Evolutionary conservation across 1,139 yeast species (phyloP).

Genomic region (Zygosaccharomyces sapae): DNA sequence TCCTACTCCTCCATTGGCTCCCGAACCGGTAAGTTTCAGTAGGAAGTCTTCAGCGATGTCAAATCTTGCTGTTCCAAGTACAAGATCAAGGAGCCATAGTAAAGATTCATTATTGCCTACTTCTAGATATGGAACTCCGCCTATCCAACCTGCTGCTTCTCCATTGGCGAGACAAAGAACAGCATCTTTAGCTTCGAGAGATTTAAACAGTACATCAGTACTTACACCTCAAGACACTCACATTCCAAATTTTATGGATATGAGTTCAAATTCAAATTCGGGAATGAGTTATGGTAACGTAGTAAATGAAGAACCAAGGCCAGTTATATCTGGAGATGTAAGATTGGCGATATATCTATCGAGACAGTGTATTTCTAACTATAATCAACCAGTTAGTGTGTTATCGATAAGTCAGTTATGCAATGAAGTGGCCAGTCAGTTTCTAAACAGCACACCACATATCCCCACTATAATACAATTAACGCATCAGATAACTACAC

Average conservation of each 20-base stretch:
- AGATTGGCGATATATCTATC: conserved; percentile 14
- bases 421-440: conserved; percentile 12
- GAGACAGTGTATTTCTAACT: conserved; percentile 12
- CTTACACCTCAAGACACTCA: neutral
- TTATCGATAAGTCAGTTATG: conserved; percentile 11
- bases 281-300: neutral
- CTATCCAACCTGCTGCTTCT: neutral
- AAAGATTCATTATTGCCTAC: neutral
- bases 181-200: neutral
- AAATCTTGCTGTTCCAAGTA: neutral
- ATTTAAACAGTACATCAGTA: neutral
- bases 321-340: conserved; percentile 10
- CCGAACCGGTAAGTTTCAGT: neutral
- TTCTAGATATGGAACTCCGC: neutral
- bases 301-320: neutral
- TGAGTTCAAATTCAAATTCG: neutral
- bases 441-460: conserved; percentile 7
- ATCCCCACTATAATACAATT: conserved; percentile 15
- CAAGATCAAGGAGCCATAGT: neutral
- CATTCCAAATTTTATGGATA: neutral
- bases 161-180: neutral
- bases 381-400: conserved; percentile 12
- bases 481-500: conserved; percentile 16
- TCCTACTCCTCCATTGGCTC: no score
- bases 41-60: neutral